A percentile compares a stretch with the other conserved stretches of the same genome.
These are phyloP conservation scores for Gossypium ekmanianum DNA, from an alignment of 345 rosid genomes.

Conservation along the genomic window DNA sequence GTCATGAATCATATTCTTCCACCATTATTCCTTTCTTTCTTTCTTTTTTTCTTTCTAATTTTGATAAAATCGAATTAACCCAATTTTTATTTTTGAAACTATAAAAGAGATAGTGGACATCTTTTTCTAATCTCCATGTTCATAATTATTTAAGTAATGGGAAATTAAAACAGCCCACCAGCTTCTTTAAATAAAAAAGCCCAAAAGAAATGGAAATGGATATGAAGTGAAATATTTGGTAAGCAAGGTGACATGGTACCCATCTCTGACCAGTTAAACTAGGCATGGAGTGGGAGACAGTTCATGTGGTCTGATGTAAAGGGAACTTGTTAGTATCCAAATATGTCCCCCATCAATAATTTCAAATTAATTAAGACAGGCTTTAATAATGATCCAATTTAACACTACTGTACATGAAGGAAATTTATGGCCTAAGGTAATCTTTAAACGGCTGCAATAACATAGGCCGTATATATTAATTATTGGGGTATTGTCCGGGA, in stretches of 20 bases:
- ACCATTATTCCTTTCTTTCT: slow-evolving; percentile 29
- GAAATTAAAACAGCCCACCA: slow-evolving; percentile 31
- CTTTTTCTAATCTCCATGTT: slow-evolving; percentile 37
- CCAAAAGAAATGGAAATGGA: neutral
- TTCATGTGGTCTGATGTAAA: slow-evolving; percentile 68
- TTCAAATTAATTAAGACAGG: slow-evolving; percentile 4
- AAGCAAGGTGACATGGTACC: slow-evolving; percentile 75
- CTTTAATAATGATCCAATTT: neutral
- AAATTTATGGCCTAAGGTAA: slow-evolving; percentile 4
- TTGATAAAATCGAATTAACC: neutral
- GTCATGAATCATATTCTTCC: slow-evolving; percentile 66
- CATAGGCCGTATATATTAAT: neutral
- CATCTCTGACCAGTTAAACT: slow-evolving; percentile 59
- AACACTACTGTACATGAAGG: neutral
- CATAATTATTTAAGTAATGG: slow-evolving; percentile 25
- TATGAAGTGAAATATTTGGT: slow-evolving; percentile 33
- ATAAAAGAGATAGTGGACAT: slow-evolving; percentile 41
- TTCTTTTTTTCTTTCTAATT: neutral
- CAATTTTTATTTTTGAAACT: neutral
- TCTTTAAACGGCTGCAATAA: slow-evolving; percentile 24
- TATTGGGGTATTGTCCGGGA: slow-evolving; percentile 12
- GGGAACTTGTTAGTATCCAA: slow-evolving; percentile 34
- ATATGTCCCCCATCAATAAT: slow-evolving; percentile 11
- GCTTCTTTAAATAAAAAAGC: slow-evolving; percentile 6
- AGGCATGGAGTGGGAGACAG: slow-evolving; percentile 83